Conservation (phyloP, 306 rosid genomes). For the Glycine soja region DNA sequence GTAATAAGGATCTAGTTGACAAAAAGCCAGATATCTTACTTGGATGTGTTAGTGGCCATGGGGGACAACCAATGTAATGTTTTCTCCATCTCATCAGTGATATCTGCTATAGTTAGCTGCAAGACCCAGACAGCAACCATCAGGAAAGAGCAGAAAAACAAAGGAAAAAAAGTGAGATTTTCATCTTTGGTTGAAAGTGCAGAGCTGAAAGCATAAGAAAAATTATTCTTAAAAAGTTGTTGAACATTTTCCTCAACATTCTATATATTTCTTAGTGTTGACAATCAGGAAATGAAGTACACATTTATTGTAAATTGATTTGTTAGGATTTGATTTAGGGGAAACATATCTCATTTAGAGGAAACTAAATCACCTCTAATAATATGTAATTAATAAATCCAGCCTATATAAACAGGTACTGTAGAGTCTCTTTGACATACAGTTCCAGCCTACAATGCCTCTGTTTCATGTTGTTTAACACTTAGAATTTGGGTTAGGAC, state of each 20-base stretch:
- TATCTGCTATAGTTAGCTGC: slow-evolving; percentile 69
- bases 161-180: neutral
- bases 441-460: no score
- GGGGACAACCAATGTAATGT: slow-evolving; percentile 83
- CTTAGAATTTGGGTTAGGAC: neutral
- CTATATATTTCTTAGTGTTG: neutral
- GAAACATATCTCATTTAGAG: no score
- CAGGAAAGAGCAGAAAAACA: neutral
- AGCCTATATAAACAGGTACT: no score
- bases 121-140: slow-evolving; percentile 39
- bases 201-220: slow-evolving; percentile 39
- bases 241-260: slow-evolving; percentile 19
- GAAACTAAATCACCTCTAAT: no score
- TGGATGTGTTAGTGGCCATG: slow-evolving; percentile 79
- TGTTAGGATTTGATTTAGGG: no score
- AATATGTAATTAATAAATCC: no score
- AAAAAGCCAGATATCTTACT: slow-evolving; percentile 59
- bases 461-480: no score
- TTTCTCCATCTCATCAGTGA: slow-evolving; percentile 81
- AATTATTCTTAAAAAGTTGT: neutral
- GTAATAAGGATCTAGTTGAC: slow-evolving; percentile 31
- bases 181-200: slow-evolving; percentile 31
- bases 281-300: no score
- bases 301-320: no score
- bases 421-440: no score